Evolutionary conservation across 2,329 filamentous ascomycete genomes (phyloP), one percentile per base, ranked within the genome.

Genomic region (Calonectria montana): DNA sequence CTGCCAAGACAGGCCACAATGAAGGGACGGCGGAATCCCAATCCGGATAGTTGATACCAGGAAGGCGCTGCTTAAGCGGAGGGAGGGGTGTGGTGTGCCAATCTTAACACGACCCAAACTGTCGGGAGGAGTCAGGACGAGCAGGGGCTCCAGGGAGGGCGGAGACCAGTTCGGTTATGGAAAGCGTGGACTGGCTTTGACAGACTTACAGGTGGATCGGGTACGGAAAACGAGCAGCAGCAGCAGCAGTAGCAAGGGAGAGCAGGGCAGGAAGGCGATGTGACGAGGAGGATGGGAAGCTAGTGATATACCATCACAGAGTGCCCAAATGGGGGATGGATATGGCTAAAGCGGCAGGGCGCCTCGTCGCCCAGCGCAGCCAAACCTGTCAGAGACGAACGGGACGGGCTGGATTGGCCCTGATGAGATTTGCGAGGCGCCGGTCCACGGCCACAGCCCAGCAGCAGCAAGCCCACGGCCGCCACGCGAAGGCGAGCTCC

Each of bases 21-120:
- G 72, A 71, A 75, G 74, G 72, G 74, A 78, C 75, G 70, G 75
- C 72, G 73, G 65, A 72, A 71, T 72, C 77, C 77, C 61, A 77
- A 77, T 77, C 70, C 74, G 77, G 76, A 78, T 76, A 73, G 73
- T 72, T 67, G 69, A 78, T 72, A 77, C 76, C 75, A 77, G 77
- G 77, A 75, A 77, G 72, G 76, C 65, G 77, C 73, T 77, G 74
- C 76, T 74, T 77, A 55, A 47, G 64, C 48, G 65, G 70, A 69
- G 73, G 75, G 72, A 75, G 67, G 67, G 75, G 75, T 73, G 70
- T 63, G 72, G 75, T 72, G 76, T 76, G 75, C 75, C 77, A 78
- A 79, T 79, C 76, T 78, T 78, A 79, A 79, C 77, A 77, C 74
- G 77, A 79, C 73, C 77, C 77, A 79, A 71, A 68, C 77, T 79